Evolutionary conservation across 164 flowering plant genomes (phyloP), one percentile per base, ranked within the genome.

Genomic region (Dillenia suffruticosa): DNA sequence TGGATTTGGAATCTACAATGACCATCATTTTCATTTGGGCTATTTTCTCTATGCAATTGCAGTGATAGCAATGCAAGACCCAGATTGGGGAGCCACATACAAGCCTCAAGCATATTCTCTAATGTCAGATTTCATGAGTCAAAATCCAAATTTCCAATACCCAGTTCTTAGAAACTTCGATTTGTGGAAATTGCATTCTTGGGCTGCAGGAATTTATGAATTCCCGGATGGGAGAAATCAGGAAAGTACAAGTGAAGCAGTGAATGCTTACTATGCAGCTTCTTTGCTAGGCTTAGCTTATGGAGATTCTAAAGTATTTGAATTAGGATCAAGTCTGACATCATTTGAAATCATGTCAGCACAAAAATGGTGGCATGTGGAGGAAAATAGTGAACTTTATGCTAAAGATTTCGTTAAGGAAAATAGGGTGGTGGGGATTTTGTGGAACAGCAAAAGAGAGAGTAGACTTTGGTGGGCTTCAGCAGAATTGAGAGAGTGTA

Each of bases 21-120:
- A 93, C 70, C 98, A 93, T 71, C 98, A 91, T 74, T 87, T 68
- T 51, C 94, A 93, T 72, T 55, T 93, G 58, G 98, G 98, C 9
- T 87, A 90, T 72, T 93, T 91, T 58, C 77, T 91, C 40, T 93
- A 93, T 60, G 90, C 68, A n/a, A 83, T 83, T 60, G 80, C 92
- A 0, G 89, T 82, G 54, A 81, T 86, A 44, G 87, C 79, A 1
- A 84, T 82, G 69, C 68, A 84, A 50, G 89, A 86, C 48, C 81
- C 84, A 0, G 74, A 69, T 10, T 86, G 92, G 92, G 92, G 92
- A 19, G 82, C 81, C 67, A 84, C 72, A 79, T 82, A 77, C 53
- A 77, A 65, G 71, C 69, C 84, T 32, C 84, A 82, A 64, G 85
- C 89, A 43, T 86, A 86, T 65, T 49, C 92, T 0, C 70, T 86